Percentiles rank a stretch among this genome's conserved stretches.
Conservation (phyloP, 1,284 basidiomycete genomes). For the Violaceomyces palustris region DNA sequence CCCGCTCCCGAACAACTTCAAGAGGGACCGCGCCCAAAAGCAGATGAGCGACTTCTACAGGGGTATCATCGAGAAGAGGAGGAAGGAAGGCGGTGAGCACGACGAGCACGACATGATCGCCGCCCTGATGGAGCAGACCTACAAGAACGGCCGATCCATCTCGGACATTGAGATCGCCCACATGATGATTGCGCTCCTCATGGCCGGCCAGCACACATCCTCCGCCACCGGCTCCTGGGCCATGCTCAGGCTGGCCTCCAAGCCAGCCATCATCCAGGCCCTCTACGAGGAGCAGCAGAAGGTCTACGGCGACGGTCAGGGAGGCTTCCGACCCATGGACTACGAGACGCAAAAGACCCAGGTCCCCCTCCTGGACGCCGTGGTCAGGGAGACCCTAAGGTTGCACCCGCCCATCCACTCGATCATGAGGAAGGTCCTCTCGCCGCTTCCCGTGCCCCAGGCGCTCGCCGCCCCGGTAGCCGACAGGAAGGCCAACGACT, state of each 20-base stretch:
- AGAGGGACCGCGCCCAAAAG: slow-evolving; percentile 80
- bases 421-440: slow-evolving; percentile 74
- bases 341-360: slow-evolving; percentile 76
- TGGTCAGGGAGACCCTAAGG: slow-evolving; percentile 88
- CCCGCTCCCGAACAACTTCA: slow-evolving; percentile 81
- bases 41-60: slow-evolving; percentile 94
- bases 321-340: slow-evolving; percentile 66
- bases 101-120: slow-evolving; percentile 84
- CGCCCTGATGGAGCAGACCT: slow-evolving; percentile 76
- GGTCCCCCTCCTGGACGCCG: slow-evolving; percentile 77
- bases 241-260: slow-evolving; percentile 78
- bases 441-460: slow-evolving; percentile 75
- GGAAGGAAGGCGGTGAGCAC: slow-evolving; percentile 49
- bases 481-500: slow-evolving; percentile 56
- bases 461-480: slow-evolving; percentile 58
- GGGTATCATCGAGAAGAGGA: slow-evolving; percentile 76
- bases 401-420: slow-evolving; percentile 51
- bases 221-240: slow-evolving; percentile 87
- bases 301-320: slow-evolving; percentile 67
- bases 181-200: slow-evolving; percentile 68
- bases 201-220: slow-evolving; percentile 93
- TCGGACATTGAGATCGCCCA: slow-evolving; percentile 90
- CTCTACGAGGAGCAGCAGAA: slow-evolving; percentile 80
- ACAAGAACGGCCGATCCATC: slow-evolving; percentile 75
- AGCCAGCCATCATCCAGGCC: slow-evolving; percentile 63